A percentile compares a stretch with the other conserved stretches of the same genome.
Conservation (phyloP, 192 early-diverging fungal genomes). For the Coemansia sp. region DNA sequence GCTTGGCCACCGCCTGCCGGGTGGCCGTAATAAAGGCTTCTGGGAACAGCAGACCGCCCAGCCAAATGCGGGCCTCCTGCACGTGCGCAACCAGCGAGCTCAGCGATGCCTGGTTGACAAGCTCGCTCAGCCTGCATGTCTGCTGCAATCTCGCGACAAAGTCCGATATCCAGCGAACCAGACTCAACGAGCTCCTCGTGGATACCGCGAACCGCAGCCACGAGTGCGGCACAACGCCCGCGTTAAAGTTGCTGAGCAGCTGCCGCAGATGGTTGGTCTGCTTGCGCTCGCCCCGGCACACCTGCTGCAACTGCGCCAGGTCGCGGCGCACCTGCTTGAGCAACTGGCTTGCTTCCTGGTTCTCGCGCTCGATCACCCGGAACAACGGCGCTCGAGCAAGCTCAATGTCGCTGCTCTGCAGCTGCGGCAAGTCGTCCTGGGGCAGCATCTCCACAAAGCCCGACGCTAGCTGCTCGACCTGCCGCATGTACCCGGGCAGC, state of each 20-base stretch:
- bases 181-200: constrained; percentile 38
- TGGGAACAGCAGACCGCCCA: constrained; percentile 84
- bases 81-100: background rate
- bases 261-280: constrained; percentile 84
- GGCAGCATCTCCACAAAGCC: constrained; percentile 65
- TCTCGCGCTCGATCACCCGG: constrained; percentile 84
- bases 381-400: constrained; percentile 61
- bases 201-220: constrained; percentile 59
- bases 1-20: constrained; percentile 78
- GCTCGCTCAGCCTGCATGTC: constrained; percentile 51
- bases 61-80: constrained; percentile 60
- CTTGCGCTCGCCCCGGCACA: constrained; percentile 75
- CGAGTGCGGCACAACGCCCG: constrained; percentile 66
- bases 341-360: constrained; percentile 59
- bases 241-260: constrained; percentile 66
- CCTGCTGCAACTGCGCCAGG: constrained; percentile 59
- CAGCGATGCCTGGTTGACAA: background rate
- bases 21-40: constrained; percentile 92
- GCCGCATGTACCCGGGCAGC: constrained; percentile 72
- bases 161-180: constrained; percentile 72
- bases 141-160: constrained; percentile 70
- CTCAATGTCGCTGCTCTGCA: background rate
- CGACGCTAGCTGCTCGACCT: constrained; percentile 52
- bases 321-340: constrained; percentile 66
- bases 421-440: constrained; percentile 7